Conservation (phyloP, 2,329 filamentous ascomycete species). For the Fusarium brachygibbosum region DNA sequence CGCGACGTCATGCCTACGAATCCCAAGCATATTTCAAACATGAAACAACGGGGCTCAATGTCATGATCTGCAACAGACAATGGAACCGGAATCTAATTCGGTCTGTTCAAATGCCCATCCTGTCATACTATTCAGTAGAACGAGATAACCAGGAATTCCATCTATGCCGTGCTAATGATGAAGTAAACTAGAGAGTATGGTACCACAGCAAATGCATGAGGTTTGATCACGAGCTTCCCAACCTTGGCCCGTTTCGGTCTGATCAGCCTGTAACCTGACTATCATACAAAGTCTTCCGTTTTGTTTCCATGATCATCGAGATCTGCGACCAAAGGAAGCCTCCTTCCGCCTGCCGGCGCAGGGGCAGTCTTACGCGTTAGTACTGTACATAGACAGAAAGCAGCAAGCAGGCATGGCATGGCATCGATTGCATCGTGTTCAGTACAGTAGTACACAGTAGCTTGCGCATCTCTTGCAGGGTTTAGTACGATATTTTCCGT, state of each 20-base stretch:
- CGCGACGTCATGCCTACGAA: constrained; percentile 37
- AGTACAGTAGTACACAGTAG: neutral
- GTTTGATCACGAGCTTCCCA: constrained; percentile 17
- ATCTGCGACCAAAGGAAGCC: constrained; percentile 22
- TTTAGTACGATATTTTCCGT: constrained; percentile 30
- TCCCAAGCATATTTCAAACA: constrained; percentile 1
- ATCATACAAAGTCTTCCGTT: constrained; percentile 22
- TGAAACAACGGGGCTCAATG: constrained; percentile 36
- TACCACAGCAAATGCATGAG: neutral
- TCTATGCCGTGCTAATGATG: constrained; percentile 4
- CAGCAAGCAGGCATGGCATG: neutral
- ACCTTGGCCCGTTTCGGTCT: neutral
- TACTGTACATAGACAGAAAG: neutral
- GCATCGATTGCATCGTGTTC: neutral
- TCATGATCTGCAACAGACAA: constrained; percentile 33
- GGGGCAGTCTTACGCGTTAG: constrained; percentile 20
- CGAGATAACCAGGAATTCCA: constrained; percentile 6
- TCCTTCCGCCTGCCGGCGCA: constrained; percentile 14
- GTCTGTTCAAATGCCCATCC: constrained; percentile 7
- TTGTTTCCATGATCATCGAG: constrained; percentile 41
- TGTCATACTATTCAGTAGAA: neutral
- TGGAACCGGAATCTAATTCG: constrained; percentile 9
- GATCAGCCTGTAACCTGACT: constrained; percentile 19
- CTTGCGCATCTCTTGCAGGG: constrained; percentile 7
- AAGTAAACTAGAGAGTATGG: neutral